phyloP scores from a whole-genome alignment of 2,329 filamentous ascomycete species.

The Aspergillus brasiliensis region DNA sequence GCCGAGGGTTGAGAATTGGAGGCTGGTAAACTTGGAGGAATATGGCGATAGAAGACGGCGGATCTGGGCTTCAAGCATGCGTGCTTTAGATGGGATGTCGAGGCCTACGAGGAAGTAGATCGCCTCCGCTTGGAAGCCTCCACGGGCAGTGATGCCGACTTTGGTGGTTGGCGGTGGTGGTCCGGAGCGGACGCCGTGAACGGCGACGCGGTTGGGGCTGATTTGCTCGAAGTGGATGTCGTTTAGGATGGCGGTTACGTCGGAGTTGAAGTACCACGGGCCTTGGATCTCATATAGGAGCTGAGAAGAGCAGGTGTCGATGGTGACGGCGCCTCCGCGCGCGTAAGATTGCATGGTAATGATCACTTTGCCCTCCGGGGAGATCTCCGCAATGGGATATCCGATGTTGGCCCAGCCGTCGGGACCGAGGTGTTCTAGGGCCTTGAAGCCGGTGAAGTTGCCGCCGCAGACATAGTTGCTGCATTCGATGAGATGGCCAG shows the following conservation, averaged over 20 bases:
- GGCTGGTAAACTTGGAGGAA: slow-evolving; percentile 33
- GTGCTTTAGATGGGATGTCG: slow-evolving; percentile 49
- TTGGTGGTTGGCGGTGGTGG: slow-evolving; percentile 56
- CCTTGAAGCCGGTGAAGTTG: slow-evolving; percentile 49
- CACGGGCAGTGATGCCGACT: slow-evolving; percentile 49
- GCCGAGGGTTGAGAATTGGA: slow-evolving; percentile 37
- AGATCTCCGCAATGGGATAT: slow-evolving; percentile 51
- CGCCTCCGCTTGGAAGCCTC: slow-evolving; percentile 52
- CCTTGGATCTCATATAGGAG: slow-evolving; percentile 59
- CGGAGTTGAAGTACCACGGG: slow-evolving; percentile 60
- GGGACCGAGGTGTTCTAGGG: slow-evolving; percentile 26
- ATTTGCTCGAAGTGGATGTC: slow-evolving; percentile 57
- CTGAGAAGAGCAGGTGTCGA: slow-evolving; percentile 56
- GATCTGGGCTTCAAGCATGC: slow-evolving; percentile 50
- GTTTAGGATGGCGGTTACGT: slow-evolving; percentile 56
- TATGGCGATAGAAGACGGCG: slow-evolving; percentile 41
- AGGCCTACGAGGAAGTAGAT: slow-evolving; percentile 50
- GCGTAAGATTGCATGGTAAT: slow-evolving; percentile 48
- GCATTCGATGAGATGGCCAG: slow-evolving; percentile 45
- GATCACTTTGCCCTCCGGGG: slow-evolving; percentile 41
- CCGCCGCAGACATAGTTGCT: slow-evolving; percentile 48
- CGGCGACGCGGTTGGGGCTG: slow-evolving; percentile 51
- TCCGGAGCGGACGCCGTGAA: slow-evolving; percentile 49
- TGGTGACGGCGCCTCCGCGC: slow-evolving; percentile 45
- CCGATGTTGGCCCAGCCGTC: slow-evolving; percentile 49